Evolutionary conservation across 441 rosid genomes (phyloP).

Genomic region (Euphorbia schlechtendalii): DNA sequence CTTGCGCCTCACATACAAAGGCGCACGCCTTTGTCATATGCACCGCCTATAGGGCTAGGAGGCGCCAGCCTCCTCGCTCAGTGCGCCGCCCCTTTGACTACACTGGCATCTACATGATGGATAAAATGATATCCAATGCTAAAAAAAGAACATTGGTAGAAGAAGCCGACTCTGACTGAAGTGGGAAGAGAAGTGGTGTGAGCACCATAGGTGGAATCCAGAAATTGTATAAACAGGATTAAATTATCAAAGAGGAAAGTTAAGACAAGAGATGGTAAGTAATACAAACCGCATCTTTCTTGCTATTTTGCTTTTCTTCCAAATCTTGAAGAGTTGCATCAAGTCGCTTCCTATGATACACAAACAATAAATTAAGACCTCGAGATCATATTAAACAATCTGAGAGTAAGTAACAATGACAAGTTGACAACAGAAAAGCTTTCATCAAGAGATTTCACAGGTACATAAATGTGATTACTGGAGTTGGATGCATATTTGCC

Average conservation of each 20-base stretch:
- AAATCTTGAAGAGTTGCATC: slow-evolving; percentile 77
- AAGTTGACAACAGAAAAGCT: not conserved
- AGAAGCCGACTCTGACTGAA: too few relatives aligned
- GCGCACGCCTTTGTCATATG: too few relatives aligned
- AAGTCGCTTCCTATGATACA: slow-evolving; percentile 80
- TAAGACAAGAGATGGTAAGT: not conserved
- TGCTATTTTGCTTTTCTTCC: slow-evolving; percentile 89
- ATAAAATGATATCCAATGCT: too few relatives aligned
- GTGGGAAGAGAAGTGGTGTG: too few relatives aligned
- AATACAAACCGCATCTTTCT: slow-evolving; percentile 70
- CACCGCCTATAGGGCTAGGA: too few relatives aligned
- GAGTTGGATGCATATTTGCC: not conserved
- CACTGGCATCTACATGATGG: too few relatives aligned
- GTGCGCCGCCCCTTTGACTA: too few relatives aligned
- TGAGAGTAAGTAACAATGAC: not conserved
- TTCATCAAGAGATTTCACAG: not conserved
- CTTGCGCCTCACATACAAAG: too few relatives aligned
- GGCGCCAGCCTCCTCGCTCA: too few relatives aligned
- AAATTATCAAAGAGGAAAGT: not conserved
- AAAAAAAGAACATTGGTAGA: too few relatives aligned
- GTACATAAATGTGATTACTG: not conserved
- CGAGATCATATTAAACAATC: not conserved
- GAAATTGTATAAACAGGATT: too few relatives aligned
- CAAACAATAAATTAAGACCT: slow-evolving; percentile 11
- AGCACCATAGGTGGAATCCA: too few relatives aligned